These are phyloP conservation scores for Aspergillus sp. DNA, from an alignment of 2,329 filamentous ascomycete species.

Conservation along the genomic window DNA sequence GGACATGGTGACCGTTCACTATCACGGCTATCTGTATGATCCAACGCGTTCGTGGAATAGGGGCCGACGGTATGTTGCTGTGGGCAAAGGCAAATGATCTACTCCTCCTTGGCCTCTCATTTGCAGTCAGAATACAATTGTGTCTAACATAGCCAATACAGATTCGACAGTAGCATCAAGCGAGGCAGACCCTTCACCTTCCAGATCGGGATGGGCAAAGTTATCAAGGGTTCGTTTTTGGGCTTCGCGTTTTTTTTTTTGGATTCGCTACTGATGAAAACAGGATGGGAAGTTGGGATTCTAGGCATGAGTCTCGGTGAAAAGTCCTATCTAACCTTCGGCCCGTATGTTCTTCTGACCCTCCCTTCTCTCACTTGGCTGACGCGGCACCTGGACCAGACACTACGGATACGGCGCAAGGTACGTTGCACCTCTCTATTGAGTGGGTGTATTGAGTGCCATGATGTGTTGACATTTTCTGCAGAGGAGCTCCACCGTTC, in stretches of 20 bases:
- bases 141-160: neutral
- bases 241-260: neutral
- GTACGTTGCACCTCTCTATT: neutral
- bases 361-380: neutral
- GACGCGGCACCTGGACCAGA: neutral
- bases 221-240: conserved; percentile 16
- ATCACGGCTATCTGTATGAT: conserved; percentile 23
- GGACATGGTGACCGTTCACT: conserved; percentile 21
- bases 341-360: conserved; percentile 13
- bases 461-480: neutral
- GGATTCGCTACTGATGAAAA: neutral
- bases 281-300: conserved; percentile 20
- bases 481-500: conserved; percentile 18
- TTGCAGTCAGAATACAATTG: too few species aligned
- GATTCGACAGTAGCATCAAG: conserved; percentile 23
- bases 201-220: conserved; percentile 18
- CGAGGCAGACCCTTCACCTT: conserved; percentile 19
- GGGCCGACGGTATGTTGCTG: conserved; percentile 14
- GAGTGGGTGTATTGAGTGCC: neutral
- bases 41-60: conserved; percentile 19
- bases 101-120: too few species aligned
- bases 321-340: conserved; percentile 19
- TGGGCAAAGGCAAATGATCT: too few species aligned
- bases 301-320: conserved; percentile 21
- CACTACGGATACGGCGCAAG: conserved; percentile 19